Conservation (phyloP, 108 stramenopile genomes). For the Epithemia pelagica region DNA sequence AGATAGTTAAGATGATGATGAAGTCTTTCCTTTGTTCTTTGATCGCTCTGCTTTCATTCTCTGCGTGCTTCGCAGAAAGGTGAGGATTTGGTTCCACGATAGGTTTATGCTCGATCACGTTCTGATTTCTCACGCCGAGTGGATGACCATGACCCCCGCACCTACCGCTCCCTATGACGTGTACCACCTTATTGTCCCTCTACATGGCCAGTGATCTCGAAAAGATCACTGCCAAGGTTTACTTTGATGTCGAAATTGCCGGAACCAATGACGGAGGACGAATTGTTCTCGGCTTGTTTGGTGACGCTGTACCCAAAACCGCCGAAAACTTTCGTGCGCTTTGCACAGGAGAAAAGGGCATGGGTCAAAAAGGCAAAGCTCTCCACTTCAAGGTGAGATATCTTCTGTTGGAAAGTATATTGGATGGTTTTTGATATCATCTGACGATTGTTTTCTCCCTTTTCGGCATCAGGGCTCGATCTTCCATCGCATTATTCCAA, state of each 20-base stretch:
- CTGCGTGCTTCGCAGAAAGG: background rate
- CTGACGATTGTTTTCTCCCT: no score
- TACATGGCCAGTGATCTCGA: background rate
- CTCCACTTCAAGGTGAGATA: slow-evolving; percentile 66
- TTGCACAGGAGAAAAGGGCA: slow-evolving; percentile 89
- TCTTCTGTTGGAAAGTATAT: no score
- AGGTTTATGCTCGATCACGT: no score
- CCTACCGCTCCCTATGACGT: no score
- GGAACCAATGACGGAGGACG: slow-evolving; percentile 37
- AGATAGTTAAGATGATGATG: background rate
- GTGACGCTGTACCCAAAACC: slow-evolving; percentile 90
- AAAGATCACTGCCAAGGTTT: slow-evolving; percentile 80
- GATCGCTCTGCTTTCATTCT: background rate
- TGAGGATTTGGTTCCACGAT: no score
- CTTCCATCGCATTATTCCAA: slow-evolving; percentile 89
- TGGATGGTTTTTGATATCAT: no score
- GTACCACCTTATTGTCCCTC: background rate
- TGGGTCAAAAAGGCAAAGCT: slow-evolving; percentile 72
- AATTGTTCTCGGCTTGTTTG: slow-evolving; percentile 87
- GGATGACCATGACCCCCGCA: no score
- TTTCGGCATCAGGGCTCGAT: slow-evolving; percentile 51
- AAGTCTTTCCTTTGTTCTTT: background rate
- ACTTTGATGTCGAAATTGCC: slow-evolving; percentile 73
- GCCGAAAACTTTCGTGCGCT: slow-evolving; percentile 92
- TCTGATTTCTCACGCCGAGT: no score